Evolutionary conservation across 768 basidiomycete genomes (phyloP).

Genomic region (Phanerodontia chrysosporium): DNA sequence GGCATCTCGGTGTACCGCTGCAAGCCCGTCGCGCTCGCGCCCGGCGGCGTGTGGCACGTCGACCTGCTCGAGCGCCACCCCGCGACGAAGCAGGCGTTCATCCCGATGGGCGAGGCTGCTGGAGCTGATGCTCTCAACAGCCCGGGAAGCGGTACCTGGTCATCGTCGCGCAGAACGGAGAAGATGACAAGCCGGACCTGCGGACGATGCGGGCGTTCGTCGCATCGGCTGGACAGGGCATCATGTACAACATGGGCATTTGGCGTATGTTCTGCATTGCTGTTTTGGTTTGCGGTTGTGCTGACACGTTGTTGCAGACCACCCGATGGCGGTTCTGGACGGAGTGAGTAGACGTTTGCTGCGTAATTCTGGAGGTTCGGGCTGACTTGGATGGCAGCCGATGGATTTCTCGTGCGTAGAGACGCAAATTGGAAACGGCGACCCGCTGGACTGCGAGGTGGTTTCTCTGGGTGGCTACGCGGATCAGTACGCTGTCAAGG

Average conservation of each 20-base stretch:
- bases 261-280: constrained; percentile 72
- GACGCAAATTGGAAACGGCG: constrained; percentile 84
- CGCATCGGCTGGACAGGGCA: constrained; percentile 76
- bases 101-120: constrained; percentile 76
- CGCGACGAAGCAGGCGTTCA: constrained; percentile 87
- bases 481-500: constrained; percentile 16
- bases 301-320: constrained; percentile 50
- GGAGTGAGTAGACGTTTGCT: constrained; percentile 45
- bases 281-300: not conserved
- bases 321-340: constrained; percentile 83
- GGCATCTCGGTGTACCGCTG: constrained; percentile 86
- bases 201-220: constrained; percentile 75
- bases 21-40: constrained; percentile 48
- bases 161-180: constrained; percentile 78
- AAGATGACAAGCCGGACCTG: constrained; percentile 74
- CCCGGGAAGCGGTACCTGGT: constrained; percentile 67
- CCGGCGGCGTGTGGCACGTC: constrained; percentile 45
- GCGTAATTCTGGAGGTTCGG: no score
- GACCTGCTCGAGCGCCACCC: constrained; percentile 85
- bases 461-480: constrained; percentile 38
- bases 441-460: constrained; percentile 81
- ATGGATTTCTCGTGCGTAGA: constrained; percentile 89
- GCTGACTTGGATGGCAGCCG: constrained; percentile 34
- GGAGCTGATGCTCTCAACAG: constrained; percentile 38
- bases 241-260: constrained; percentile 75